Evolutionary conservation across 352 stramenopile species (phyloP), one percentile per base, ranked within the genome.

Genomic region (Globisporangium mamillatum): DNA sequence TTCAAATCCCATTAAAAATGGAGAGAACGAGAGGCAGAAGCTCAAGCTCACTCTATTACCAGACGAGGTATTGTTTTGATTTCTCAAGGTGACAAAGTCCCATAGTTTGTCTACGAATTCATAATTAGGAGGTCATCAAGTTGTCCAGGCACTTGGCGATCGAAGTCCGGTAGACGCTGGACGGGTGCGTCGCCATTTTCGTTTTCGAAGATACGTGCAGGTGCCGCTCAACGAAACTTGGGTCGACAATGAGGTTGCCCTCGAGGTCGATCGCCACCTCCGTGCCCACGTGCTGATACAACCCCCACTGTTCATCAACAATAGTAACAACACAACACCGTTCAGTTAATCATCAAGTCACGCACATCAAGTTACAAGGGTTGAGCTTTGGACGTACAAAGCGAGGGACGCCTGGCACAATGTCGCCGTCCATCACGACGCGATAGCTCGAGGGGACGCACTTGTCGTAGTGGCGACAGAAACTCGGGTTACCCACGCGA

Each of bases 401-500:
- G 72, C 75, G 81, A 22, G 87, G 87, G 24, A 92, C 79, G 1
- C 83, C 84, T 1, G 86, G 79, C 3, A 93, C 86, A n/a, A 93
- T 83, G 55, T 95, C 87, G 14, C 86, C 86, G 48, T 95, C 87
- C 76, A 92, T 89, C 25, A 92, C 87, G 54, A 93, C 83, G 57
- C 87, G 84, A 60, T 92, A 95, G 66, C 82, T 93, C n/a, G 77
- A 84, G 1, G 87, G 81, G 2, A 96, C 87, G 36, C 75, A 85
- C 27, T 77, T 81, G 67, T 96, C 78, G 74, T 94, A 96, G 1
- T 85, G 74, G 16, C 84, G 75, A 36, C 85, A 78, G 63, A 97
- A 97, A 16, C 76, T 91, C 29, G 80, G 80, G 63, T 97, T 97
- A 7, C 91, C 91, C 9, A 97, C 87, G 8, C 90, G 85, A 27